Conservation (phyloP, 768 basidiomycete species). For the Rhizopogon vinicolor region DNA sequence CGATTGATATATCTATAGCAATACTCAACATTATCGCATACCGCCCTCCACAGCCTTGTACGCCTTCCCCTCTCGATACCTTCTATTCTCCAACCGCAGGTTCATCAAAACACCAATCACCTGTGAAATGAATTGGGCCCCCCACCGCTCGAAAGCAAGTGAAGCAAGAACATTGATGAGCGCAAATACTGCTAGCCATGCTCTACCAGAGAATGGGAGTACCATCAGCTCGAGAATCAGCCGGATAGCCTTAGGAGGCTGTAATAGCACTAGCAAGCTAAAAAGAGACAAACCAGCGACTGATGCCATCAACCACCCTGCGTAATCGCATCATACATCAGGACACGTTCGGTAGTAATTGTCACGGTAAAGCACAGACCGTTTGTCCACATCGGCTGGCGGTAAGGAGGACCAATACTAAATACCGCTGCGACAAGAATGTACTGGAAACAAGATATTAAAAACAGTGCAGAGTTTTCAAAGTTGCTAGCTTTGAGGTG, state of each 20-base stretch:
- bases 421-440: slow-evolving; percentile 96
- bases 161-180: slow-evolving; percentile 68
- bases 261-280: slow-evolving; percentile 73
- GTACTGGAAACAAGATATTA: slow-evolving; percentile 98
- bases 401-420: slow-evolving; percentile 96
- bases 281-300: slow-evolving; percentile 64
- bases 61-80: slow-evolving; percentile 60
- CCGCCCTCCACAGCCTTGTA: slow-evolving; percentile 86
- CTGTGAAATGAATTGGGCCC: slow-evolving; percentile 51
- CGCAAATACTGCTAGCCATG: slow-evolving; percentile 64
- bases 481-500: slow-evolving; percentile 82
- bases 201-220: slow-evolving; percentile 63
- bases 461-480: slow-evolving; percentile 89
- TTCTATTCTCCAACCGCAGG: slow-evolving; percentile 37
- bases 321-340: neutral
- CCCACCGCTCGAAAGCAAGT: slow-evolving; percentile 76
- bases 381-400: slow-evolving; percentile 94
- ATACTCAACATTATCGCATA: slow-evolving; percentile 35
- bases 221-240: slow-evolving; percentile 72
- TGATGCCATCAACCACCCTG: slow-evolving; percentile 81
- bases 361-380: slow-evolving; percentile 41
- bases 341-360: neutral
- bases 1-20: neutral
- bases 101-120: slow-evolving; percentile 43
- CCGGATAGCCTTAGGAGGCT: slow-evolving; percentile 56